A percentile compares a stretch with the other conserved stretches of the same genome.
phyloP scores from a whole-genome alignment of 768 basidiomycete species.

The Hygrophorus russula region DNA sequence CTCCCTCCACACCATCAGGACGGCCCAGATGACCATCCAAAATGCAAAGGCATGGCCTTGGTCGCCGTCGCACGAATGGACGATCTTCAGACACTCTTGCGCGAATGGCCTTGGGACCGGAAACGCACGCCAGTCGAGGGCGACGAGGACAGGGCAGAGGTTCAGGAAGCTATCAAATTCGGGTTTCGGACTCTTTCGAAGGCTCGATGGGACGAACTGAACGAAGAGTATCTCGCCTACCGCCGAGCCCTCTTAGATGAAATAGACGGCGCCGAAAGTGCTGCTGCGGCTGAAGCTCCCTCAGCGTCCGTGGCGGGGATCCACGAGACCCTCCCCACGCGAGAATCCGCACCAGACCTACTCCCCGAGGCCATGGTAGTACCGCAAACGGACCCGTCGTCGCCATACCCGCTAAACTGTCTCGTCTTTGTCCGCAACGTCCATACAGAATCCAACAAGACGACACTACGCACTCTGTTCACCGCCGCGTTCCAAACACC shows the following conservation, averaged over 20 bases:
- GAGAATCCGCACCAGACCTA: background rate
- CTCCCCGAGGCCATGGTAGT: background rate
- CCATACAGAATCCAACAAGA: conserved; percentile 72
- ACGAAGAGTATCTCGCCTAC: conserved; percentile 60
- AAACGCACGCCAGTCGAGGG: background rate
- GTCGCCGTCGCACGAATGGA: conserved; percentile 36
- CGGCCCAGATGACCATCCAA: conserved; percentile 37
- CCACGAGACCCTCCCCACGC: background rate
- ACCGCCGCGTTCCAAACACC: conserved; percentile 23
- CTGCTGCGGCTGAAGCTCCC: conserved; percentile 6
- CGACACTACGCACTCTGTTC: conserved; percentile 56
- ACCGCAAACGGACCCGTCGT: conserved; percentile 13
- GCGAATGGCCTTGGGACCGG: conserved; percentile 54
- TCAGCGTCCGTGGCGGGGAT: background rate
- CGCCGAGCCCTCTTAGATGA: conserved; percentile 42
- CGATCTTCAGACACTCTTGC: conserved; percentile 31
- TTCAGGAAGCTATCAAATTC: conserved; percentile 38
- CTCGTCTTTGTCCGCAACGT: conserved; percentile 63
- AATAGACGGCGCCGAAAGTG: conserved; percentile 21
- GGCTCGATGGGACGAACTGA: conserved; percentile 48
- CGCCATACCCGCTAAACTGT: conserved; percentile 50
- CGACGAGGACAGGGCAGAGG: background rate
- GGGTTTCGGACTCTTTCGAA: conserved; percentile 53
- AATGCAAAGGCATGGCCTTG: conserved; percentile 69
- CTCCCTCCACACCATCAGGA: conserved; percentile 60